A percentile compares a stretch with the other conserved stretches of the same genome.
Evolutionary conservation across 345 rosid species (phyloP).

Genomic region (Pistacia vera): DNA sequence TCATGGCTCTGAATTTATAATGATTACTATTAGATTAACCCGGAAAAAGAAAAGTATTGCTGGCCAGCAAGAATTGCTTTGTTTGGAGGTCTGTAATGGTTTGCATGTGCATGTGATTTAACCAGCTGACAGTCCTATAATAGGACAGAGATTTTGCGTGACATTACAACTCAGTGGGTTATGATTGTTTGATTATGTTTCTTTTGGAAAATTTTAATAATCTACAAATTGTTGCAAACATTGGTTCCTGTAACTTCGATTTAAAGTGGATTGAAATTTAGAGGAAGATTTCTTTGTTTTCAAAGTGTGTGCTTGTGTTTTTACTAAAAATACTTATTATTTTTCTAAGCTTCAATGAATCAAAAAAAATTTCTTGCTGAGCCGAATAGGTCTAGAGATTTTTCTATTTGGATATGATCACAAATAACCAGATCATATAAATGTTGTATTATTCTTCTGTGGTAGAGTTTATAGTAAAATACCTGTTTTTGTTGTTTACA

Average conservation of each 20-base stretch:
- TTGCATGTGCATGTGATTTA: background rate
- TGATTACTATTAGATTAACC: too few species aligned
- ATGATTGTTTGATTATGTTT: slow-evolving; percentile 2
- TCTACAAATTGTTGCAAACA: background rate
- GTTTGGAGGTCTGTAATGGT: background rate
- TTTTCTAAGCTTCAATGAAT: too few species aligned
- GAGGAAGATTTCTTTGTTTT: background rate
- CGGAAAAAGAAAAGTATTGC: background rate
- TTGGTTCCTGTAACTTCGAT: background rate
- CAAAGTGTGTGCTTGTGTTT: background rate
- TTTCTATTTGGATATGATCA: slow-evolving; percentile 4
- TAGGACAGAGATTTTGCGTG: background rate
- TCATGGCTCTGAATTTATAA: too few species aligned
- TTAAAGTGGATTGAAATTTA: background rate
- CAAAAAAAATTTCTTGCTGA: too few species aligned
- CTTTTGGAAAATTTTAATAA: background rate
- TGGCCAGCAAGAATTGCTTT: background rate
- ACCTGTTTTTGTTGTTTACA: background rate
- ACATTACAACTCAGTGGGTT: background rate
- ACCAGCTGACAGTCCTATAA: background rate
- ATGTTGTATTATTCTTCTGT: slow-evolving; percentile 1
- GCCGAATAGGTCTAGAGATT: background rate
- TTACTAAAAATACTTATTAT: too few species aligned
- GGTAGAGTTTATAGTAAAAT: slow-evolving; percentile 8
- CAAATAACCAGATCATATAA: background rate